phyloP scores from a whole-genome alignment of 164 flowering plant species.

The Berberis vulgaris region DNA sequence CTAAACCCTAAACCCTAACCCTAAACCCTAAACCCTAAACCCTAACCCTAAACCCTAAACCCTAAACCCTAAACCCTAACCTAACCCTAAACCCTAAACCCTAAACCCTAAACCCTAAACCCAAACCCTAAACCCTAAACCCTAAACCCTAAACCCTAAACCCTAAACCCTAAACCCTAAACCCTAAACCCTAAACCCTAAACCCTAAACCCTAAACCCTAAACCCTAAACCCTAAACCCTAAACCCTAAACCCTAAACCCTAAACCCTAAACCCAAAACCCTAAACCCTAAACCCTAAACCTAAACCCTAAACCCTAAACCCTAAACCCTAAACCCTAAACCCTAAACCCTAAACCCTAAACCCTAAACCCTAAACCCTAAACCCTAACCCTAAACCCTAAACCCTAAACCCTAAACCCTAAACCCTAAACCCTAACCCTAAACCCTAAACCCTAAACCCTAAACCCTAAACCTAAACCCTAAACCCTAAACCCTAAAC shows the following conservation, averaged over 20 bases:
- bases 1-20: conserved; percentile 2
- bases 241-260: conserved; percentile 17
- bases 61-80: too few species aligned
- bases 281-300: conserved; percentile 18
- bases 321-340: conserved; percentile 12
- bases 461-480: conserved; percentile 15
- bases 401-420: conserved; percentile 17
- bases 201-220: conserved; percentile 6
- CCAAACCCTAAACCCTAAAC: neutral
- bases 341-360: conserved; percentile 14
- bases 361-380: conserved; percentile 21
- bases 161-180: too few species aligned
- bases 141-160: conserved; percentile 3
- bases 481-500: conserved; percentile 13
- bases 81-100: neutral
- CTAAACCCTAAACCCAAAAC: conserved; percentile 17
- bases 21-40: conserved; percentile 7
- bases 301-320: conserved; percentile 18
- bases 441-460: conserved; percentile 14
- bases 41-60: neutral
- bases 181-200: conserved; percentile 8
- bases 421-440: conserved; percentile 8
- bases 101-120: conserved; percentile 7
- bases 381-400: conserved; percentile 17
- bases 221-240: conserved; percentile 7